These are phyloP conservation scores for Blastobotrys robertii DNA, from an alignment of 805 yeast species.

Conservation along the genomic window DNA sequence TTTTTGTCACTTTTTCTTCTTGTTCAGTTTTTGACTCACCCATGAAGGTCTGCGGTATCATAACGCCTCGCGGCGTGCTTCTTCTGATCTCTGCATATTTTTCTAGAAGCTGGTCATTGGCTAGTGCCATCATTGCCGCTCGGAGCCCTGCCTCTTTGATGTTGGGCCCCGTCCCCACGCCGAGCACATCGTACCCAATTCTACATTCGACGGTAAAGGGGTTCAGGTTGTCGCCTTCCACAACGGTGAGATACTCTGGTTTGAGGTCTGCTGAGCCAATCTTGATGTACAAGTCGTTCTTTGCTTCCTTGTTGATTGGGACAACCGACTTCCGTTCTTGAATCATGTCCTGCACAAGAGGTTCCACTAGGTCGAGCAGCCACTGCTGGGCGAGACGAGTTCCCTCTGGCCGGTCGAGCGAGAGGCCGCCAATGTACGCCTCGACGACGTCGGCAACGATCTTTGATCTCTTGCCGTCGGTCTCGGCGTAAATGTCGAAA, in stretches of 20 bases:
- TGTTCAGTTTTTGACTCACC: neutral
- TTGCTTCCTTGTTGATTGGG: conserved; percentile 54
- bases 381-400: conserved; percentile 22
- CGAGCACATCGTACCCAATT: conserved; percentile 56
- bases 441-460: conserved; percentile 84
- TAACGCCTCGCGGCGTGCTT: conserved; percentile 5
- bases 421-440: conserved; percentile 84
- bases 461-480: conserved; percentile 33
- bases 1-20: neutral
- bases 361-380: conserved; percentile 26
- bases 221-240: conserved; percentile 30
- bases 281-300: conserved; percentile 55
- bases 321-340: conserved; percentile 22
- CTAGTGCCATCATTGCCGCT: conserved; percentile 77
- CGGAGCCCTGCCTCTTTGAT: conserved; percentile 68
- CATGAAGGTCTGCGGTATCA: neutral
- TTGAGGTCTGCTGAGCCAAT: conserved; percentile 66
- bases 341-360: conserved; percentile 28
- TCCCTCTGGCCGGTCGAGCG: conserved; percentile 41
- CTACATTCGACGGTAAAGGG: conserved; percentile 57
- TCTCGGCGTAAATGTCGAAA: conserved; percentile 7
- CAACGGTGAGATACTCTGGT: conserved; percentile 46
- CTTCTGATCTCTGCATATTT: conserved; percentile 52
- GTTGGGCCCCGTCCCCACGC: conserved; percentile 61
- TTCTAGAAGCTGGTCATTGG: conserved; percentile 48